phyloP scores from a whole-genome alignment of 2,329 filamentous ascomycete genomes.

The Aschersonia sp. region DNA sequence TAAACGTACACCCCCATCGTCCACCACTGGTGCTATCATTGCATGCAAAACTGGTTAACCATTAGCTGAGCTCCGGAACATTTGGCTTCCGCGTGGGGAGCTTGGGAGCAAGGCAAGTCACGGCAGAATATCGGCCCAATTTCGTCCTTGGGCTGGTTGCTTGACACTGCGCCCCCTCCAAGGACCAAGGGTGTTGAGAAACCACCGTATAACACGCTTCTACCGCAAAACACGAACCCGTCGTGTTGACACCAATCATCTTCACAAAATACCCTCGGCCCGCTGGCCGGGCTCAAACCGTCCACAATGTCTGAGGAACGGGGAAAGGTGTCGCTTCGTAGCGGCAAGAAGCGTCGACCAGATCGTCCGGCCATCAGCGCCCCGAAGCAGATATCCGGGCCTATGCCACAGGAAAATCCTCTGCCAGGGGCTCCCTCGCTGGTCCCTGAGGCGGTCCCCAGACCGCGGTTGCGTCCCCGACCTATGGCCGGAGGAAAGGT shows the following conservation, averaged over 20 bases:
- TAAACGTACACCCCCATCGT: not conserved
- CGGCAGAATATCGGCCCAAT: conserved; percentile 11
- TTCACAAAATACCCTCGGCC: not conserved
- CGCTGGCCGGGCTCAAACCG: not conserved
- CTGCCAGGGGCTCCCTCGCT: conserved; percentile 11
- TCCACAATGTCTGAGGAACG: conserved; percentile 45
- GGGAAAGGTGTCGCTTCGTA: conserved; percentile 48
- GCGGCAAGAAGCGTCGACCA: conserved; percentile 34
- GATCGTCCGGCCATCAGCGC: conserved; percentile 45
- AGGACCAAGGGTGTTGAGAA: not conserved
- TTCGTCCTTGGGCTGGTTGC: no score
- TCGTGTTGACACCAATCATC: no score
- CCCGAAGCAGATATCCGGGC: conserved; percentile 47
- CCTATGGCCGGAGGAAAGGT: conserved; percentile 43
- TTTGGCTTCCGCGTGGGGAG: not conserved
- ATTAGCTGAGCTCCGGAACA: conserved; percentile 6
- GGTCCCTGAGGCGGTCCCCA: conserved; percentile 14
- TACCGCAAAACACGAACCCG: not conserved
- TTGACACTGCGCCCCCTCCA: no score
- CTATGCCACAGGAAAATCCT: conserved; percentile 37
- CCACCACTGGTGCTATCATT: no score
- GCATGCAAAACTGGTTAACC: conserved; percentile 4
- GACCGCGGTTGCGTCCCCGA: conserved; percentile 30
- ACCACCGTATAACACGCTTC: not conserved
- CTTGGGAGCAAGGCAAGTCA: not conserved